Evolutionary conservation across 140 eudicot genomes (phyloP).

Genomic region (Senecio squalidus): DNA sequence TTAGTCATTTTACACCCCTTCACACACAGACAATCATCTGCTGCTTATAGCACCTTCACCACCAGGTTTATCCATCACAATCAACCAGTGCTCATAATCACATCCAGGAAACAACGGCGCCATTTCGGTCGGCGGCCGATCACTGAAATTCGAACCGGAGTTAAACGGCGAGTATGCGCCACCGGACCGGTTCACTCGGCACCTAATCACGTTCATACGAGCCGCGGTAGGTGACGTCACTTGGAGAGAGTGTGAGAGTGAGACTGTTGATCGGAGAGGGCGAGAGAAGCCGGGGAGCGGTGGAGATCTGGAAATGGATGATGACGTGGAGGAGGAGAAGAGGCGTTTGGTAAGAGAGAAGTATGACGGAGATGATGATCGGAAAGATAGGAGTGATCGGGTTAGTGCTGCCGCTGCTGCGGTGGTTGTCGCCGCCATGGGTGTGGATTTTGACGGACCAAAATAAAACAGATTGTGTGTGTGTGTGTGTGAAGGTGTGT

Average conservation of each 20-base stretch:
- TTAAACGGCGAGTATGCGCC: constrained; percentile 92
- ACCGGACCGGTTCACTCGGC: constrained; percentile 81
- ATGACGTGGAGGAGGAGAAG: too few relatives aligned
- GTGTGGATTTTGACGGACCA: too few relatives aligned
- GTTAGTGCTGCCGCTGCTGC: too few relatives aligned
- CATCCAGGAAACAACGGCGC: constrained; percentile 98
- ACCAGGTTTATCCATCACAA: constrained; percentile 95
- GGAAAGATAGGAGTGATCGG: too few relatives aligned
- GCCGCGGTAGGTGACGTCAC: constrained; percentile 29
- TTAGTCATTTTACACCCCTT: too few relatives aligned
- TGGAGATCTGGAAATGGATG: too few relatives aligned
- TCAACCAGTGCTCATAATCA: constrained; percentile 96
- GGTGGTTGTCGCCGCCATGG: too few relatives aligned
- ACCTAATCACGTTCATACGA: constrained; percentile 51
- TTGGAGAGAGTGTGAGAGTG: constrained; percentile 44
- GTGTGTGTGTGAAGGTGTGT: too few relatives aligned
- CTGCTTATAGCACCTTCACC: constrained; percentile 86
- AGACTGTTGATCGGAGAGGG: constrained; percentile 33
- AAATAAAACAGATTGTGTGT: too few relatives aligned
- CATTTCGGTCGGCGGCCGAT: constrained; percentile 97
- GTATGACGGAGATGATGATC: too few relatives aligned
- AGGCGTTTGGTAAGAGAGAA: too few relatives aligned
- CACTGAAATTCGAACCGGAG: constrained; percentile 71
- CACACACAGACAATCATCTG: constrained; percentile 91
- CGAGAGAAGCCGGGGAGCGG: constrained; percentile 47